phyloP scores from a whole-genome alignment of 129 eudicot genomes.

The Chrysanthemum lavandulifolium region DNA sequence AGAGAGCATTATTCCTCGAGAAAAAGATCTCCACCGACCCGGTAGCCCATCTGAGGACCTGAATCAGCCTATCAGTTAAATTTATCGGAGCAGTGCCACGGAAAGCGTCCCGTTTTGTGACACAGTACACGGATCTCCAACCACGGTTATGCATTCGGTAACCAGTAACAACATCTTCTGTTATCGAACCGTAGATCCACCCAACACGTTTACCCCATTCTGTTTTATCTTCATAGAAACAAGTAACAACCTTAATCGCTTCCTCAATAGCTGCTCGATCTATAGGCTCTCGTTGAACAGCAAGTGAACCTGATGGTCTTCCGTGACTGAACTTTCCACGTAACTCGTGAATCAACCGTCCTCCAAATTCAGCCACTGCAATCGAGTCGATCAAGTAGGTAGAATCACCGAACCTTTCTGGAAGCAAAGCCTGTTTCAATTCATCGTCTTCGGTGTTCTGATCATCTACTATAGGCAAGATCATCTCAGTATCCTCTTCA shows the following conservation, averaged over 20 bases:
- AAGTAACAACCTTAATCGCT: slow-evolving; percentile 57
- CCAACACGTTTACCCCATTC: slow-evolving; percentile 83
- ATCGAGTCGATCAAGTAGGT: slow-evolving; percentile 33
- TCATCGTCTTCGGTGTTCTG: slow-evolving; percentile 28
- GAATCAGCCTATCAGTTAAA: slow-evolving; percentile 54
- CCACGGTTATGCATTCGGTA: slow-evolving; percentile 63
- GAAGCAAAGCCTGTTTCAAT: slow-evolving; percentile 26
- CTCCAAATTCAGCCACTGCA: slow-evolving; percentile 37
- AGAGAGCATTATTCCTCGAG: slow-evolving; percentile 51
- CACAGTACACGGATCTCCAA: slow-evolving; percentile 58
- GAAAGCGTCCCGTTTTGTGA: slow-evolving; percentile 56
- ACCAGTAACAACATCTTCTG: slow-evolving; percentile 64
- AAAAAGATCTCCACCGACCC: slow-evolving; percentile 61
- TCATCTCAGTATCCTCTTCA: slow-evolving; percentile 35
- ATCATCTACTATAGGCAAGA: slow-evolving; percentile 36
- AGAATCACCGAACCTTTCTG: slow-evolving; percentile 36
- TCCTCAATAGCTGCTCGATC: slow-evolving; percentile 57
- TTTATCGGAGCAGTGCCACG: slow-evolving; percentile 69
- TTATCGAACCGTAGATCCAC: slow-evolving; percentile 75
- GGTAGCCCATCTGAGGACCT: slow-evolving; percentile 65
- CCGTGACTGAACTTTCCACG: slow-evolving; percentile 43
- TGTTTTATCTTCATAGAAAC: slow-evolving; percentile 61
- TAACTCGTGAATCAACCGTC: slow-evolving; percentile 33
- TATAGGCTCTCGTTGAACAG: slow-evolving; percentile 49
- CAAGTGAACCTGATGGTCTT: slow-evolving; percentile 55